Evolutionary conservation across 805 yeast genomes (phyloP).

Genomic region (Cyberlindnera euphorbiiphila): DNA sequence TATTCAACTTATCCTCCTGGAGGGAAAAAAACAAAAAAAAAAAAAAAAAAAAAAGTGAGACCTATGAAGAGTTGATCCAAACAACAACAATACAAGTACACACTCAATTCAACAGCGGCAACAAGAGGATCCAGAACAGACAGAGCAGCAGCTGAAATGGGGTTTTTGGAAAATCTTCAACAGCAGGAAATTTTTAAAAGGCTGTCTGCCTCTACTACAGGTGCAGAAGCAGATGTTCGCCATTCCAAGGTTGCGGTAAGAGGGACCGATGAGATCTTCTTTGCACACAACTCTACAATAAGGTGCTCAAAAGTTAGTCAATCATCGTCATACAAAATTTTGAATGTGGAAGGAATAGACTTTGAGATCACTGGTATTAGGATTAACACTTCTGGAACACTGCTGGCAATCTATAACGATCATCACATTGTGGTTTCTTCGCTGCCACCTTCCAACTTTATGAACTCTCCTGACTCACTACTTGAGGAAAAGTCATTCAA

Average conservation of each 20-base stretch:
- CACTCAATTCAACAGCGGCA: not conserved
- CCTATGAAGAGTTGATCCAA: slow-evolving; percentile 1
- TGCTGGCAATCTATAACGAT: slow-evolving; percentile 40
- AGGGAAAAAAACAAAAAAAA: not conserved
- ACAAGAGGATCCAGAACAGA: not conserved
- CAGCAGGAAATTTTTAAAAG: slow-evolving; percentile 12
- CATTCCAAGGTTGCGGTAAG: slow-evolving; percentile 20
- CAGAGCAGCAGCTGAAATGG: too few species aligned
- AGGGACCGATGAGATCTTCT: slow-evolving; percentile 20
- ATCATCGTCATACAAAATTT: slow-evolving; percentile 9
- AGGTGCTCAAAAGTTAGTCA: slow-evolving; percentile 16
- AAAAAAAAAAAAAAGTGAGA: not conserved
- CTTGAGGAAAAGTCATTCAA: slow-evolving; percentile 22
- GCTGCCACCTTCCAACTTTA: slow-evolving; percentile 28
- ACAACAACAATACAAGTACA: slow-evolving; percentile 7
- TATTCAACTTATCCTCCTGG: too few species aligned
- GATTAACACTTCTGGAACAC: slow-evolving; percentile 39
- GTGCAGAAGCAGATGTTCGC: slow-evolving; percentile 1
- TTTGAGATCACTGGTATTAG: slow-evolving; percentile 33
- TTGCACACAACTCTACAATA: slow-evolving; percentile 17
- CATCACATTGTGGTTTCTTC: slow-evolving; percentile 29
- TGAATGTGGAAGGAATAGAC: slow-evolving; percentile 19
- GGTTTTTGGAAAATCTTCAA: slow-evolving; percentile 8
- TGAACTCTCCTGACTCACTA: slow-evolving; percentile 2
- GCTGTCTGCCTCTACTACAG: not conserved